Evolutionary conservation across 2,329 filamentous ascomycete genomes (phyloP).

Genomic region (Hymenoscyphus scutula): DNA sequence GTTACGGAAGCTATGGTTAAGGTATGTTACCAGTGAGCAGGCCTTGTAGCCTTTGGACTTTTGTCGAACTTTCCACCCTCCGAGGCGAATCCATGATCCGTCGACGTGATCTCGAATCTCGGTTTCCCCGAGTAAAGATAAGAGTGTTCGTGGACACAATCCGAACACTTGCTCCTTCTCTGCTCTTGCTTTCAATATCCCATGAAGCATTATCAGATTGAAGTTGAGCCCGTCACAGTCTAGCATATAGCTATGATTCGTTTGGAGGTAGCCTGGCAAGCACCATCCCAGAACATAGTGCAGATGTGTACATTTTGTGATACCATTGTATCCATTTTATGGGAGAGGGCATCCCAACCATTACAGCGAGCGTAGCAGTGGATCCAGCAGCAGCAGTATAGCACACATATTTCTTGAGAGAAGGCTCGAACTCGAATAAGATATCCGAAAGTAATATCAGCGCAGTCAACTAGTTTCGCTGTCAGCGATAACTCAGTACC

Average conservation of each 20-base stretch:
- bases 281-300: conserved; percentile 39
- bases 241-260: conserved; percentile 44
- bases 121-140: conserved; percentile 22
- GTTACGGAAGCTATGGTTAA: conserved; percentile 97
- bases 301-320: conserved; percentile 35
- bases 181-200: conserved; percentile 29
- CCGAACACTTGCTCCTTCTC: conserved; percentile 42
- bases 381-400: conserved; percentile 42
- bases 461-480: not conserved
- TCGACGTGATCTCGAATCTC: conserved; percentile 28
- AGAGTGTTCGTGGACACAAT: conserved; percentile 27
- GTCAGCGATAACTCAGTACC: not conserved
- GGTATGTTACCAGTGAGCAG: conserved; percentile 94
- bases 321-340: conserved; percentile 10
- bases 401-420: conserved; percentile 18
- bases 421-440: not conserved
- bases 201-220: conserved; percentile 40
- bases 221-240: conserved; percentile 61
- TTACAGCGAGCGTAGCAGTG: conserved; percentile 55
- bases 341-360: conserved; percentile 16
- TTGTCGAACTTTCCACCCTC: conserved; percentile 61
- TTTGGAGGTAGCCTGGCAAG: conserved; percentile 52
- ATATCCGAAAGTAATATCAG: not conserved
- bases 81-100: conserved; percentile 29
- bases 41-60: conserved; percentile 65